Evolutionary conservation across 495 filamentous ascomycete genomes (phyloP).

Genomic region (Trichoderma erinaceum): DNA sequence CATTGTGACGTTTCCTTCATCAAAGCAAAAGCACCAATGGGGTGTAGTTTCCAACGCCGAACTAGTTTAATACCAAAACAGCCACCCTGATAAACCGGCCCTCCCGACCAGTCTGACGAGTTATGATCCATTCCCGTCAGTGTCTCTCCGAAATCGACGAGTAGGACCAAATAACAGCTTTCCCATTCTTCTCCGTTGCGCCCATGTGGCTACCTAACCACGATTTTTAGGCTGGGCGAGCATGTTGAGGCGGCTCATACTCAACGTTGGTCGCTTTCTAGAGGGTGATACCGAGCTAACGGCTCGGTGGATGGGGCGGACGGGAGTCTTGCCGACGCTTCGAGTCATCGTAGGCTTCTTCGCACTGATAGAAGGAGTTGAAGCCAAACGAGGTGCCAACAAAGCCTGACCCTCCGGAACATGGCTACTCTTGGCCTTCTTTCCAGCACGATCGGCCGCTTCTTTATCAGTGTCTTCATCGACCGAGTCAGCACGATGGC

Average conservation of each 20-base stretch:
- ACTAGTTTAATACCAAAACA: neutral
- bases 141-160: neutral
- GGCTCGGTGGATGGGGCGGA: conserved; percentile 13
- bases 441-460: conserved; percentile 33
- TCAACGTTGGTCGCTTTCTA: conserved; percentile 44
- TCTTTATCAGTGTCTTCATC: conserved; percentile 43
- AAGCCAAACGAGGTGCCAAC: conserved; percentile 32
- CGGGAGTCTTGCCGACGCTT: neutral
- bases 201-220: conserved; percentile 26
- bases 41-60: neutral
- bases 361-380: conserved; percentile 19
- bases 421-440: conserved; percentile 43
- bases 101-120: neutral
- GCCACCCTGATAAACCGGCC: neutral
- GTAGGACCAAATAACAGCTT: neutral
- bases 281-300: conserved; percentile 30
- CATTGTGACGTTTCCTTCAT: conserved; percentile 6
- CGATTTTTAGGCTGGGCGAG: conserved; percentile 47
- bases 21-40: neutral
- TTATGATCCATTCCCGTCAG: neutral
- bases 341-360: conserved; percentile 24
- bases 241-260: conserved; percentile 46
- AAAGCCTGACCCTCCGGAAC: conserved; percentile 43
- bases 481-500: conserved; percentile 48
- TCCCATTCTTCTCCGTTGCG: neutral